Evolutionary conservation across 805 yeast genomes (phyloP), one percentile per base, ranked within the genome.

Genomic region (Sugiyamaella boreocaroliniensis): DNA sequence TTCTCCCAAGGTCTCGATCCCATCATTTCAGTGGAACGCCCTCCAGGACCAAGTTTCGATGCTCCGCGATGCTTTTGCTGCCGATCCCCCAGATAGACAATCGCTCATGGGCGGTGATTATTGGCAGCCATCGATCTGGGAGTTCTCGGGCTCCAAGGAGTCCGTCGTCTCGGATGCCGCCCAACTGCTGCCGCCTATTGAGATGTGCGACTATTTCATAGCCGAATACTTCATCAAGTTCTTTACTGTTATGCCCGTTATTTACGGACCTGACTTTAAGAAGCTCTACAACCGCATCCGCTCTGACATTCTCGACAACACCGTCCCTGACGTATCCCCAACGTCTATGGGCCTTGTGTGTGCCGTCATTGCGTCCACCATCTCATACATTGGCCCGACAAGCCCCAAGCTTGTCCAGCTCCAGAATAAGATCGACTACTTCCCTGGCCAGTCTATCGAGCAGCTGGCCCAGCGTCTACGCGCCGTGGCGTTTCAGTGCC

Each of bases 181-280:
- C 5, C 32, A 29, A 15, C 40, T 22, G 19, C 40, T 52, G 29
- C 55, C 55, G 20, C 52, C 51, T 4, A 18, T 29, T 5, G 43
- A 32, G 10, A 22, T 47, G 20, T 52, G 52, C 16, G 55, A 52
- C 41, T 52, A 52, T 16, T 22, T 52, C 10, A 16, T 52, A 2
- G 22, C 22, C 18, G 16, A 40, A 29, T 52, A 52, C 43, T 15
- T 52, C 29, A 29, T 14, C 10, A 45, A 34, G 15, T 47, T 32
- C 41, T 48, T 43, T 9, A 48, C 37, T 40, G 16, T 52, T 29
- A 44, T 52, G 32, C 55, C 44, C 29, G 43, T 52, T 11, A 26
- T 48, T 9, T 41, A 43, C 29, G 51, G 43, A 19, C 51, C 51
- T 2, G 18, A 40, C 19, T 45, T 51, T 11, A n/a, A 34, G 43